Evolutionary conservation across 805 yeast species (phyloP), one percentile per base, ranked within the genome.

Genomic region (Blastobotrys americana): DNA sequence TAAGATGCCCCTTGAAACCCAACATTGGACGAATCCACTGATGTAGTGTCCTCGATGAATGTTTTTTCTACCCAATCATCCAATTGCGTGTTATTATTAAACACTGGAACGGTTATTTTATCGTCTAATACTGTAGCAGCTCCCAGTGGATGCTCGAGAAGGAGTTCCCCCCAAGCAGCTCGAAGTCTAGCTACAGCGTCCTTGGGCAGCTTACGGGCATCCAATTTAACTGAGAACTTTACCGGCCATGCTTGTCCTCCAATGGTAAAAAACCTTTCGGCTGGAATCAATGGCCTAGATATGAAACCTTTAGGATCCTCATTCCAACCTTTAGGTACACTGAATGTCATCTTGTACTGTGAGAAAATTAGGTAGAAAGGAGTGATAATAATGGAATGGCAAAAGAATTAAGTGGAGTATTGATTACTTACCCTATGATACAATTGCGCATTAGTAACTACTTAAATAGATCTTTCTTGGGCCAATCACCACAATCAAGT

Each of bases 161-260:
- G 15, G 17, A 38, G 9, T 13, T 21, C 13, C 13, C n/a, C 31
- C 41, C 41, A 38, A 5, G 41, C 33, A 13, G 15, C 25, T 22
- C 34, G 27, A 19, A 38, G 18, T 15, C 18, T 38, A 3, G n/a
- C 39, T 3, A 18, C n/a, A 18, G 23, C 21, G 15, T 38, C 18
- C 18, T 5, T n/a, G 18, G 15, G 13, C 31, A 20, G n/a, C n/a
- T n/a, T 15, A 9, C 20, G 23, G 5, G 25, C 20, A 4, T 38
- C 31, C 31, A 38, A n/a, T 9, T 23, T 15, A 6, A 39, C 5
- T 6, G 23, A 13, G 35, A 39, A 39, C 17, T 13, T 15, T n/a
- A 39, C 42, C 15, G 42, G 42, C 42, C 42, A 39, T 3, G 42
- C 16, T 17, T 39, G 27, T 10, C 22, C 20, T 6, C 40, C 42